Base-by-base conservation (phyloP, 768 basidiomycete genomes). In the Multifurca ochricompacta region DNA sequence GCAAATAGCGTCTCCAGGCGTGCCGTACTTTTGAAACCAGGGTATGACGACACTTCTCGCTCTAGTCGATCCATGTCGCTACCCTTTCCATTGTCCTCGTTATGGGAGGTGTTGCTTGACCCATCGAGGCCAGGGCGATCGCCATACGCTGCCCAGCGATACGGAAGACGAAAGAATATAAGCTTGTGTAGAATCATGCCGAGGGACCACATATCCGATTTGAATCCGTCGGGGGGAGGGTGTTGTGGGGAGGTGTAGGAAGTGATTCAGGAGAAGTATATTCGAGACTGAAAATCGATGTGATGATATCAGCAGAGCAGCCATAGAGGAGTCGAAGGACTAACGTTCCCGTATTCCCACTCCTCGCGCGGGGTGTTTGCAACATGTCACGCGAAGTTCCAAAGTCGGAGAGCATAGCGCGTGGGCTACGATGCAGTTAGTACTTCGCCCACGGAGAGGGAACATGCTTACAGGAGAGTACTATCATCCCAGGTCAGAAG, bases 181-280 rank as follows among this genome's bases (percentile, higher is more conserved):
- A 98, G 76, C 63, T 92, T 94, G 73, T 97, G 84, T 16, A 98
- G 75, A 52, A 98, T 90, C 87, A 98, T 92, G 59, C 94, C 94
- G 14, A 98, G 75, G 5, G 90, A 91, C 94, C 95, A 98, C 83
- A 96, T 92, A 65, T 98, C 94, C 4, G 88, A 80, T 64, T 93
- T 0, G 91, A 90, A 63, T 90, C 86, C 2, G 91, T 76, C 42
- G 87, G 83, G 7, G 73, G 74, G 7, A 88, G 79, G 19, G 76
- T 68, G 0, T 89, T 88, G 0, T 81, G 84, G 6, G 73, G 68
- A 13, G 79, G 81, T 0, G 81, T 79, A 3, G 83, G 81, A 1
- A 98, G 74, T 0, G 90, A 87, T 66, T 97, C 95, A 0, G 94
- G 95, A 34, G 59, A 51, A 36, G 32, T 54, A 23, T 47, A 48